Percentiles rank a stretch among this genome's conserved stretches.
Evolutionary conservation across 2,329 filamentous ascomycete genomes (phyloP).

Genomic region (Curvularia spicifera): DNA sequence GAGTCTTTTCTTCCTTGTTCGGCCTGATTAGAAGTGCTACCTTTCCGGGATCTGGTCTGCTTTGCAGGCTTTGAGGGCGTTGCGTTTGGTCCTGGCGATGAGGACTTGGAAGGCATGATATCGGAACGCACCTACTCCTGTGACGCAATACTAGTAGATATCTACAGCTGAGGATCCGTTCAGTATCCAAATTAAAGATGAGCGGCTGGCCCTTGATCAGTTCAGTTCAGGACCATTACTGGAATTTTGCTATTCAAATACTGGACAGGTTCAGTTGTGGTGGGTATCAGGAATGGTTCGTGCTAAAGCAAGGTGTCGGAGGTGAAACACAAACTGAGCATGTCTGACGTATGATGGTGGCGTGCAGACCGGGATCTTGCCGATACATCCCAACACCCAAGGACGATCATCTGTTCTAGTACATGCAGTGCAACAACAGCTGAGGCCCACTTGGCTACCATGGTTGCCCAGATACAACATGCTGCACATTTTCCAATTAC

Average conservation of each 20-base stretch:
- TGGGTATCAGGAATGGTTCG: slow-evolving; percentile 4
- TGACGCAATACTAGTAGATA: not conserved
- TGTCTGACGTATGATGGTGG: slow-evolving; percentile 48
- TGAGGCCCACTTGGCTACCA: not conserved
- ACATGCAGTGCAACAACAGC: not conserved
- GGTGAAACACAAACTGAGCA: slow-evolving; percentile 33
- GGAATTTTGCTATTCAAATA: not conserved
- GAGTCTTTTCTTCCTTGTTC: slow-evolving; percentile 35
- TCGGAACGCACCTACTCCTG: not conserved
- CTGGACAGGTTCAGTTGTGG: not conserved
- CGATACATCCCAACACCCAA: slow-evolving; percentile 23
- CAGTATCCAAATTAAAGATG: not conserved
- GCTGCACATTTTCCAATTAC: not conserved
- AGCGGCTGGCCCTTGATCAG: not conserved
- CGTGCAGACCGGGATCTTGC: slow-evolving; percentile 29
- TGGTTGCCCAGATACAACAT: not conserved
- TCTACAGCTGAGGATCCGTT: not conserved
- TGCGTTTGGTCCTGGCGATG: slow-evolving; percentile 34
- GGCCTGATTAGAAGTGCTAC: slow-evolving; percentile 10
- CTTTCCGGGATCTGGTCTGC: slow-evolving; percentile 35
- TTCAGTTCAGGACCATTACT: not conserved
- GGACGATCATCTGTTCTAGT: slow-evolving; percentile 24
- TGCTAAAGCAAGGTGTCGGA: slow-evolving; percentile 39
- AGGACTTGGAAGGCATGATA: slow-evolving; percentile 36
- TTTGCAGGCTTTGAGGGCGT: slow-evolving; percentile 26